Conservation (phyloP, 352 stramenopile genomes). For the Phytopythium ostracodes region DNA sequence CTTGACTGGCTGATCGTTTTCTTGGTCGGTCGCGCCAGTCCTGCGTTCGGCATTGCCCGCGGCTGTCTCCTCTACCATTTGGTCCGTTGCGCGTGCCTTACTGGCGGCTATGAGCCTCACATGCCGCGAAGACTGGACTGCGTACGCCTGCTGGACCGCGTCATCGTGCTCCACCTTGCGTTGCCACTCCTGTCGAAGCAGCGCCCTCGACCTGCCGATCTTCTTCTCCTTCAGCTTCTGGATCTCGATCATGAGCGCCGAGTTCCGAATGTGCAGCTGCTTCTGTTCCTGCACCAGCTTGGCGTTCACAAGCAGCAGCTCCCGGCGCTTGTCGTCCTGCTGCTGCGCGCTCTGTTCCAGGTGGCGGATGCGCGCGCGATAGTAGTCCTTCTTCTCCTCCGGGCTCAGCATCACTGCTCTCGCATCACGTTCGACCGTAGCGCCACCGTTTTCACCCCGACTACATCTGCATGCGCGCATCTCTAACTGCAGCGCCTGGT, state of each 20-base stretch:
- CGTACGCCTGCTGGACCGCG: constrained; percentile 1
- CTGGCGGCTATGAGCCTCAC: background rate
- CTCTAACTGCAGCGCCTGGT: constrained; percentile 29
- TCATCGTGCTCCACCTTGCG: constrained; percentile 28
- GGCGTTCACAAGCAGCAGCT: constrained; percentile 59
- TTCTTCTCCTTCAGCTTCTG: constrained; percentile 44
- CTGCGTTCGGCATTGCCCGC: background rate
- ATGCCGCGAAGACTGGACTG: constrained; percentile 10
- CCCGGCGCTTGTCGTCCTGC: constrained; percentile 51
- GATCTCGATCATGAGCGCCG: constrained; percentile 19
- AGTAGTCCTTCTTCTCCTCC: constrained; percentile 31
- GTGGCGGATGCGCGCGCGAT: constrained; percentile 43
- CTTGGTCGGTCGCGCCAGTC: background rate
- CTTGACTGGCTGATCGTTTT: background rate
- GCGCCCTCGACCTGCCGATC: constrained; percentile 41
- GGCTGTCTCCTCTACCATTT: too few species aligned
- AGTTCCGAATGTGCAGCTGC: constrained; percentile 41
- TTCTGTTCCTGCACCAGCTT: constrained; percentile 67
- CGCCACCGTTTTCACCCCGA: background rate
- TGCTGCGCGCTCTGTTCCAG: constrained; percentile 38
- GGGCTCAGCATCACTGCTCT: constrained; percentile 2
- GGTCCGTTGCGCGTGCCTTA: background rate
- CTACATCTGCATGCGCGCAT: constrained; percentile 16
- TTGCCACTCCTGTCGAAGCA: constrained; percentile 44
- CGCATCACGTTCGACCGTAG: background rate